A percentile compares a stretch with the other conserved stretches of the same genome.
Evolutionary conservation across 345 rosid species (phyloP).

Genomic region (Rhodomyrtus tomentosa): DNA sequence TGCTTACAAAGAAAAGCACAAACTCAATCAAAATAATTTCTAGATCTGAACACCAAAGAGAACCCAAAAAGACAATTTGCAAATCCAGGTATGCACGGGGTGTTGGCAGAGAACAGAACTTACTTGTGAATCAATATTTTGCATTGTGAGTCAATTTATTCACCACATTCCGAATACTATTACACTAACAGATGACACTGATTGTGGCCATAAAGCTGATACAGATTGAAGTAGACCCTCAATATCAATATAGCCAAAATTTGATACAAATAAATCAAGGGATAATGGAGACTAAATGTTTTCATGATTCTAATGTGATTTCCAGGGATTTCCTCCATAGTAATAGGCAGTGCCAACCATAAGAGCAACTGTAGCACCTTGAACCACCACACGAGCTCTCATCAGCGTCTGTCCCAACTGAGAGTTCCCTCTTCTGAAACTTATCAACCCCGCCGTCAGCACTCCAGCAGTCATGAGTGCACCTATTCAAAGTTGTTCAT

Average conservation of each 20-base stretch:
- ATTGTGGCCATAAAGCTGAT: background rate
- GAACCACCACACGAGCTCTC: conserved; percentile 45
- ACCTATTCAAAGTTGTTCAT: conserved; percentile 21
- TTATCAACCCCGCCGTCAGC: conserved; percentile 80
- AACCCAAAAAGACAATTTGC: background rate
- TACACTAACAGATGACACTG: background rate
- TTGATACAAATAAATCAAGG: background rate
- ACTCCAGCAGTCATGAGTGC: conserved; percentile 93
- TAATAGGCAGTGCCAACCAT: conserved; percentile 67
- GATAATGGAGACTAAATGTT: background rate
- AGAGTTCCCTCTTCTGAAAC: conserved; percentile 41
- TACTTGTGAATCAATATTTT: background rate
- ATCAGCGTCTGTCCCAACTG: conserved; percentile 34
- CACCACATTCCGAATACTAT: background rate
- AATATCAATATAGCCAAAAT: background rate
- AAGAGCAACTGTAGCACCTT: conserved; percentile 44
- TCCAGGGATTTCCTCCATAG: conserved; percentile 90
- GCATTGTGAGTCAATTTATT: background rate
- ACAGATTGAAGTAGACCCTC: background rate
- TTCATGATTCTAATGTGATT: background rate
- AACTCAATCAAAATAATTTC: background rate
- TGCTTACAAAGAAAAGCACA: background rate
- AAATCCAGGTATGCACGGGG: background rate
- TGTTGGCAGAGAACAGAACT: background rate
- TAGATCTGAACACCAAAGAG: background rate